Evolutionary conservation across 2,329 filamentous ascomycete genomes (phyloP).

Genomic region (Diaporthe sp.): DNA sequence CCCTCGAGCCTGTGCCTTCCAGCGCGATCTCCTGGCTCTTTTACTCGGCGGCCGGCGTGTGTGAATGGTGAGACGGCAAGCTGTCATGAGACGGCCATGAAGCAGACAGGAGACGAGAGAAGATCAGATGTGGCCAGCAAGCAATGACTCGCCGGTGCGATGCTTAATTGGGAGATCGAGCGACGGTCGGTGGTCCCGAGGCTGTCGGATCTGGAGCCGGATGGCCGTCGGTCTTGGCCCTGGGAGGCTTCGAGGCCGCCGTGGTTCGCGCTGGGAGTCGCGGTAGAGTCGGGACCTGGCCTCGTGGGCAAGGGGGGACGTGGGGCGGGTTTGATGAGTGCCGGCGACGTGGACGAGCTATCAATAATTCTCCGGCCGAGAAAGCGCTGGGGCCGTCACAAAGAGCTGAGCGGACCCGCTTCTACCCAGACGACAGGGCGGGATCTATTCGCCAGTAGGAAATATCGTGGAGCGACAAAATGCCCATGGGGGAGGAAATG

Average conservation of each 20-base stretch:
- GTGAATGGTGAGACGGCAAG: not conserved
- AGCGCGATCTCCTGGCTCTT: slow-evolving; percentile 14
- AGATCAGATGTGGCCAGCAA: slow-evolving; percentile 23
- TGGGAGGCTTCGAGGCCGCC: slow-evolving; percentile 5
- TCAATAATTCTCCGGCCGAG: slow-evolving; percentile 32
- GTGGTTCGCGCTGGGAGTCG: slow-evolving; percentile 14
- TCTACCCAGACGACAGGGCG: slow-evolving; percentile 22
- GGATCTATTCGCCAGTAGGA: slow-evolving; percentile 18
- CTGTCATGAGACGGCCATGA: slow-evolving; percentile 36
- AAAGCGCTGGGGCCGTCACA: slow-evolving; percentile 1
- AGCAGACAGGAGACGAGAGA: slow-evolving; percentile 3
- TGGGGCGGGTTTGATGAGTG: slow-evolving; percentile 34
- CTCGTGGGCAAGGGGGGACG: slow-evolving; percentile 16
- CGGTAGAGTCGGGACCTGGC: slow-evolving; percentile 3
- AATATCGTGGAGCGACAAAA: slow-evolving; percentile 32
- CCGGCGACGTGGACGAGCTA: slow-evolving; percentile 6
- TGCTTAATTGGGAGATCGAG: slow-evolving; percentile 1
- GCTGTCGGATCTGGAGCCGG: slow-evolving; percentile 9
- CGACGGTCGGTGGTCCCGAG: slow-evolving; percentile 9
- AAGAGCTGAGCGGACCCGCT: slow-evolving; percentile 18
- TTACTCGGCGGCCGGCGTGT: not conserved
- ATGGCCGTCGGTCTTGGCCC: slow-evolving; percentile 16
- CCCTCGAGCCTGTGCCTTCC: slow-evolving; percentile 27
- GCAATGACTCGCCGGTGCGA: slow-evolving; percentile 32
- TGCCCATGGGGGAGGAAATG: slow-evolving; percentile 34